Base-by-base conservation (phyloP, 768 basidiomycete genomes). In the Lentinula aciculospora region DNA sequence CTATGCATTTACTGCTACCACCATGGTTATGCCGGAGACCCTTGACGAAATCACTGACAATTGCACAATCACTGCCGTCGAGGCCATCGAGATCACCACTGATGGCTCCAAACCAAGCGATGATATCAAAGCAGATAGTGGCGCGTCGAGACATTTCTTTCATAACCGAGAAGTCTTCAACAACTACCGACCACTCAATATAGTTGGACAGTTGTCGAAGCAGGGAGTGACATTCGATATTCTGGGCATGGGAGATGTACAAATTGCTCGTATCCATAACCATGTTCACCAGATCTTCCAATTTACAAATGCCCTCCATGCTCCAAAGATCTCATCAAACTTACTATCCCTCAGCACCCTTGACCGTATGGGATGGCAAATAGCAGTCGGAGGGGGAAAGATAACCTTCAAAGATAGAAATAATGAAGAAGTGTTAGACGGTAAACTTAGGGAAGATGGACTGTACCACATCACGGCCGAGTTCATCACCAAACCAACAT, bases 101-200 rank as follows among this genome's bases (percentile, higher is more conserved):
- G 13, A 15, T 3, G 13, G 8, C 8, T 6, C 36, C 19, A 32
- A 13, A n/a, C 5, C 15, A 15, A 5, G 6, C 27, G 25, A 19
- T 17, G 6, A 21, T 2, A 44, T 25, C 1, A 45, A 49, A 25
- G 27, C 44, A 19, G 63, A 64, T 37, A 48, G 56, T 1, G 63
- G 63, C 19, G 63, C 63, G 1, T 46, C 32, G 3, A 28, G 37
- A 1, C 63, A 61, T 27, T 64, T 57, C 60, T 47, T 58, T 36
- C 21, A n/a, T 10, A 27, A 59, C 42, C 1, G 37, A 13, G 12
- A 5, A 2, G 31, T 54, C 4, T 64, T 64, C 45, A 8, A 12
- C 1, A 49, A 25, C 4, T 63, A 61, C 21, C 28, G 10, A n/a
- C 12, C 25, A 1, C 13, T 47, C 1, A n/a, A 21, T n/a, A 23